Percentiles rank a stretch among this genome's conserved stretches.
Evolutionary conservation across 1,284 basidiomycete species (phyloP).

Genomic region (Trametes polyzona): DNA sequence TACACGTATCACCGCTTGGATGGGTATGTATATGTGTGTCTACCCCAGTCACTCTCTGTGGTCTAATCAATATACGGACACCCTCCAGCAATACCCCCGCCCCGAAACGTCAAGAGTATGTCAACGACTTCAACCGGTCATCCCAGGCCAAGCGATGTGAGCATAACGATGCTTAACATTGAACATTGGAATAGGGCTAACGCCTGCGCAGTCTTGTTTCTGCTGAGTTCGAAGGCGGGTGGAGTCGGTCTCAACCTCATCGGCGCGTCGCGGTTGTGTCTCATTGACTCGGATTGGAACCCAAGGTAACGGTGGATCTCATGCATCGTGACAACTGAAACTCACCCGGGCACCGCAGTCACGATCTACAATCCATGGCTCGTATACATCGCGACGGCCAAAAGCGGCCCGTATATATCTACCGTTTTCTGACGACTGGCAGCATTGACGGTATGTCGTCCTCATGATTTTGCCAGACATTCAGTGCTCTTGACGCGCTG

Average conservation of each 20-base stretch:
- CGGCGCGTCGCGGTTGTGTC: constrained; percentile 83
- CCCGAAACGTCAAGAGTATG: constrained; percentile 81
- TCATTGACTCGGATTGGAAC: constrained; percentile 96
- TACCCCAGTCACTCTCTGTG: no score
- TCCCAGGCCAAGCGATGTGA: constrained; percentile 69
- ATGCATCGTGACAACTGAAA: no score
- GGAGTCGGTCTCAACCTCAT: constrained; percentile 95
- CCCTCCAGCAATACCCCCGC: constrained; percentile 85
- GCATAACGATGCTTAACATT: constrained; percentile 27
- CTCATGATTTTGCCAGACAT: not conserved
- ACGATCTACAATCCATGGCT: constrained; percentile 97
- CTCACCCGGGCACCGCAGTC: no score
- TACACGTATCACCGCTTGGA: constrained; percentile 90
- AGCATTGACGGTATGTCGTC: constrained; percentile 73
- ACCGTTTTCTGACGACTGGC: constrained; percentile 85
- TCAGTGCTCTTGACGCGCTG: not conserved
- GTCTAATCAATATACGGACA: no score
- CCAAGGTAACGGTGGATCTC: constrained; percentile 74
- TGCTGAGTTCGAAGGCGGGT: constrained; percentile 95
- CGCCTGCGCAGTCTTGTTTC: constrained; percentile 76
- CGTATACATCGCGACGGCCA: constrained; percentile 97
- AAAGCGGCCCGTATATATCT: constrained; percentile 91
- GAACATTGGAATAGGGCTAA: not conserved
- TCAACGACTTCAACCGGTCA: constrained; percentile 82
- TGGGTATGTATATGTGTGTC: constrained; percentile 65